Conservation (phyloP, 768 basidiomycete genomes). For the Cyathus striatus region DNA sequence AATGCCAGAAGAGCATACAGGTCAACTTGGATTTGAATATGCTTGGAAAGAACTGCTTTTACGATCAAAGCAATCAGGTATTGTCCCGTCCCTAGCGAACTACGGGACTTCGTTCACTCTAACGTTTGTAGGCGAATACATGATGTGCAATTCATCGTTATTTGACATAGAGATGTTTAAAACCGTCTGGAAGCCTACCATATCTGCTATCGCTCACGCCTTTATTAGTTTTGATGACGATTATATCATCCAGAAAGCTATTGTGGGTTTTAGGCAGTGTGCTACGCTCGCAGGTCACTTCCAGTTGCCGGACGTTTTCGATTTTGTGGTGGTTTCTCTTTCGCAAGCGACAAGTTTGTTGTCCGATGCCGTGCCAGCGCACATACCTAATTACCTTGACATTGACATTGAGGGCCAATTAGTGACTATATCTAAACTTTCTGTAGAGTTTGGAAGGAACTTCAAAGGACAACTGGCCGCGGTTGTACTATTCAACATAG, state of each 20-base stretch:
- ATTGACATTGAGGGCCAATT: slow-evolving; percentile 88
- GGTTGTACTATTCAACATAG: slow-evolving; percentile 95
- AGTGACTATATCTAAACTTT: slow-evolving; percentile 86
- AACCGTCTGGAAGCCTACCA: slow-evolving; percentile 86
- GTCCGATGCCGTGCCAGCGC: slow-evolving; percentile 62
- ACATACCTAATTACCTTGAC: slow-evolving; percentile 80
- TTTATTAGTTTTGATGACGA: slow-evolving; percentile 97
- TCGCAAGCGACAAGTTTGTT: slow-evolving; percentile 89
- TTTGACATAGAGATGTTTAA: slow-evolving; percentile 96
- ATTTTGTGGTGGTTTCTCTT: slow-evolving; percentile 90
- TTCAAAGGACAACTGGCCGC: slow-evolving; percentile 95
- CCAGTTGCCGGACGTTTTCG: slow-evolving; percentile 90
- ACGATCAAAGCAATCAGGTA: slow-evolving; percentile 77
- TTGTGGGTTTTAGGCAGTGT: slow-evolving; percentile 95
- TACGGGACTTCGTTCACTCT: background rate
- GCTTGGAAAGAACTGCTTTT: slow-evolving; percentile 95
- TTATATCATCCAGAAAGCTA: slow-evolving; percentile 90
- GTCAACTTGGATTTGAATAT: slow-evolving; percentile 95
- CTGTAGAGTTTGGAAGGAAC: slow-evolving; percentile 91
- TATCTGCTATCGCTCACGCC: slow-evolving; percentile 92
- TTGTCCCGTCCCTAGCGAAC: background rate
- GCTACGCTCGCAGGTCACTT: slow-evolving; percentile 90
- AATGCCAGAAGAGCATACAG: slow-evolving; percentile 96
- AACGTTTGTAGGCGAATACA: slow-evolving; percentile 47
- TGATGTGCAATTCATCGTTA: slow-evolving; percentile 71